phyloP scores from a whole-genome alignment of 2,329 filamentous ascomycete genomes.

The Hansfordia pulvinata region DNA sequence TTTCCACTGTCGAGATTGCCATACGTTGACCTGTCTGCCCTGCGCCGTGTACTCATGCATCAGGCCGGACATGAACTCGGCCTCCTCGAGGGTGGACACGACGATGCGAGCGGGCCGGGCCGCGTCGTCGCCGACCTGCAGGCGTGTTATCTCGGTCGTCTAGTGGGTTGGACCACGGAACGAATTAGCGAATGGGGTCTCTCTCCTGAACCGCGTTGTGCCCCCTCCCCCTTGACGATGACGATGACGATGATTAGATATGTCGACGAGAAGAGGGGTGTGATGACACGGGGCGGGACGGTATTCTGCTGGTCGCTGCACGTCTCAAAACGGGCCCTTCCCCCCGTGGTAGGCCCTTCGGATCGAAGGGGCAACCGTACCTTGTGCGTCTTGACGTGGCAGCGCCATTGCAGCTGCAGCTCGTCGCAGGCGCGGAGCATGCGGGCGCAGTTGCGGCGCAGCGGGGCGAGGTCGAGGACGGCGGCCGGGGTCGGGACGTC shows the following conservation, averaged over 20 bases:
- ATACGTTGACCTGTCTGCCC: constrained; percentile 9
- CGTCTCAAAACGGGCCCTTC: no score
- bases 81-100: constrained; percentile 44
- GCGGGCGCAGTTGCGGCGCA: constrained; percentile 38
- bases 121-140: constrained; percentile 34
- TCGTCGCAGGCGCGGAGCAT: constrained; percentile 36
- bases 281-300: no score
- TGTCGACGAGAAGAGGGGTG: no score
- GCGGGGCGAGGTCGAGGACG: constrained; percentile 38
- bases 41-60: constrained; percentile 23
- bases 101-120: constrained; percentile 33
- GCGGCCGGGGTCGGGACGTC: constrained; percentile 38
- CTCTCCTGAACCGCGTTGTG: not conserved
- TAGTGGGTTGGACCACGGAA: constrained; percentile 12
- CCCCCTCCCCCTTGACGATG: rapidly evolving
- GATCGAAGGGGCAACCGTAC: constrained; percentile 14
- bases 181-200: no score
- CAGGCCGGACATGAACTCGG: constrained; percentile 36
- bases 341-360: no score
- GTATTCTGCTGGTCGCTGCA: no score
- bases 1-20: no score
- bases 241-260: not conserved
- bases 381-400: constrained; percentile 56
- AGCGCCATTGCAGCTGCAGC: constrained; percentile 40
- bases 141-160: constrained; percentile 37